These are phyloP conservation scores for Colletotrichum orbiculare DNA, from an alignment of 2,329 filamentous ascomycete species.

Conservation along the genomic window DNA sequence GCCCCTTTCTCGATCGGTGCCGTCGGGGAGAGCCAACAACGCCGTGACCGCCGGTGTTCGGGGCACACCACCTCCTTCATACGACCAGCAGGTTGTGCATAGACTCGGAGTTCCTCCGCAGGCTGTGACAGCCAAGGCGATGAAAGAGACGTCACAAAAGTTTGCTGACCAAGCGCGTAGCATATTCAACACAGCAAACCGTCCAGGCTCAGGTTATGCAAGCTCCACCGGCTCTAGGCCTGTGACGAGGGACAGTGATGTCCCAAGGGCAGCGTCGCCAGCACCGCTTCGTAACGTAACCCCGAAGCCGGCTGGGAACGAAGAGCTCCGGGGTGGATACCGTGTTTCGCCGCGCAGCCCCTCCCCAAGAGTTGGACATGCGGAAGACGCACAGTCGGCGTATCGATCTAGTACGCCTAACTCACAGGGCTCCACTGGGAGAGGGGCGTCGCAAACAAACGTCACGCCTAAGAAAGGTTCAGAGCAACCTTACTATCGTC, in stretches of 20 bases:
- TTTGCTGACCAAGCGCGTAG: conserved; percentile 85
- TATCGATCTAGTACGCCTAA: conserved; percentile 71
- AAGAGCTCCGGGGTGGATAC: conserved; percentile 54
- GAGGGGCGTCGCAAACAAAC: conserved; percentile 30
- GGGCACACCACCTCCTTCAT: conserved; percentile 87
- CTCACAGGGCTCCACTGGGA: conserved; percentile 60
- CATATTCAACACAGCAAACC: conserved; percentile 69
- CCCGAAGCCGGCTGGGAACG: conserved; percentile 68
- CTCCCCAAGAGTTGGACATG: conserved; percentile 70
- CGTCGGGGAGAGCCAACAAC: conserved; percentile 50
- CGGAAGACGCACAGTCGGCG: conserved; percentile 55
- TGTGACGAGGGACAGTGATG: conserved; percentile 67
- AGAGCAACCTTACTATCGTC: conserved; percentile 62
- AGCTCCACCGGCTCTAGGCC: conserved; percentile 63
- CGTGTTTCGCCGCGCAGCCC: conserved; percentile 66
- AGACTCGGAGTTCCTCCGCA: conserved; percentile 89
- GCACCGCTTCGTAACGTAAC: conserved; percentile 72
- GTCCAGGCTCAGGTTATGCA: conserved; percentile 50
- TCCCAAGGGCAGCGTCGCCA: conserved; percentile 74
- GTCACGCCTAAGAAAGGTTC: conserved; percentile 42
- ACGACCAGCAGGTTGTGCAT: conserved; percentile 78
- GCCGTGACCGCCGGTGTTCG: conserved; percentile 68
- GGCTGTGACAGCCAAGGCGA: conserved; percentile 91
- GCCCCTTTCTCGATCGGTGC: conserved; percentile 55
- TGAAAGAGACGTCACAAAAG: conserved; percentile 94